Evolutionary conservation across 257 asterid genomes (phyloP).

Genomic region (Plantago elongata): DNA sequence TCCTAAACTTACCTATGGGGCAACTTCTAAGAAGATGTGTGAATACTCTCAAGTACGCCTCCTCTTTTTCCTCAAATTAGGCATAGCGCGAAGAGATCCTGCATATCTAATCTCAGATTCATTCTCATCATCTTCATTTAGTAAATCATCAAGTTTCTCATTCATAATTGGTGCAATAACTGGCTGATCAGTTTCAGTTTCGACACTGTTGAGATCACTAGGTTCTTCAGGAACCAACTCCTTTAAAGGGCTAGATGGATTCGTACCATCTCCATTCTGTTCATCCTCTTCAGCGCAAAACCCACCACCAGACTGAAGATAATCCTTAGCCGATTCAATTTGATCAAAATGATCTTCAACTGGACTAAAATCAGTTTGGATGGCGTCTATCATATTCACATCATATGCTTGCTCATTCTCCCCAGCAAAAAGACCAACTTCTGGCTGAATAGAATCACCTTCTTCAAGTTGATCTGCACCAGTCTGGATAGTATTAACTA

Average conservation of each 20-base stretch:
- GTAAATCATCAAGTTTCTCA: background rate
- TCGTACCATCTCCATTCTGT: slow-evolving; percentile 20
- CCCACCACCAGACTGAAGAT: slow-evolving; percentile 77
- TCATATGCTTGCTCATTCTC: slow-evolving; percentile 22
- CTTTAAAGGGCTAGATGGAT: slow-evolving; percentile 16
- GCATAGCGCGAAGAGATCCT: slow-evolving; percentile 71
- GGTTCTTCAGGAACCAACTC: slow-evolving; percentile 15
- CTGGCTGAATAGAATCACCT: slow-evolving; percentile 14
- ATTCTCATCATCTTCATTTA: slow-evolving; percentile 15
- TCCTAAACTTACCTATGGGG: background rate
- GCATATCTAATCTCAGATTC: slow-evolving; percentile 11
- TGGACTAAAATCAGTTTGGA: slow-evolving; percentile 21
- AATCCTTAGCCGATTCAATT: slow-evolving; percentile 33
- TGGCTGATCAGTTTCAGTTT: slow-evolving; percentile 15
- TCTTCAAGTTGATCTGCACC: slow-evolving; percentile 10
- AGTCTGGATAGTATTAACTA: slow-evolving; percentile 15
- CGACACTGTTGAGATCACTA: slow-evolving; percentile 20
- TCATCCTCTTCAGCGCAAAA: slow-evolving; percentile 54
- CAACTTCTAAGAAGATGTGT: background rate
- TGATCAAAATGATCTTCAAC: slow-evolving; percentile 25
- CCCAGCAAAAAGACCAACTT: slow-evolving; percentile 18
- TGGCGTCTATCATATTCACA: slow-evolving; percentile 4
- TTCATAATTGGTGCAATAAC: slow-evolving; percentile 16
- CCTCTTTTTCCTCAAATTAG: slow-evolving; percentile 60
- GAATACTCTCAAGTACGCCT: slow-evolving; percentile 23